These are phyloP conservation scores for Microcera coccophila DNA, from an alignment of 2,329 filamentous ascomycete species.

Conservation along the genomic window DNA sequence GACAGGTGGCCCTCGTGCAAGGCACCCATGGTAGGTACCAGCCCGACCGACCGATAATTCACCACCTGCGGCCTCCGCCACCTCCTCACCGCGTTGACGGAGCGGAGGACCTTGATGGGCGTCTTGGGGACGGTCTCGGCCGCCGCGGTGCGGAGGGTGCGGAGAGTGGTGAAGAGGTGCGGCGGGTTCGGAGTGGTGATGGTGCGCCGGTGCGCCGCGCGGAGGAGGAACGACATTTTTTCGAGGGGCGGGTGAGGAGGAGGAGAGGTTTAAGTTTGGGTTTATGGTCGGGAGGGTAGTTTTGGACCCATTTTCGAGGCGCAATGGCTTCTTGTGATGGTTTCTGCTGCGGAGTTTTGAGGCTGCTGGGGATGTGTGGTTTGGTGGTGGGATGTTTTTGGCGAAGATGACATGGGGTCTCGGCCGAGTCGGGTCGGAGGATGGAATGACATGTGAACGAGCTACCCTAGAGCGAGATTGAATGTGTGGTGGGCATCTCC, in stretches of 20 bases:
- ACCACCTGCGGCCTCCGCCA: slow-evolving; percentile 64
- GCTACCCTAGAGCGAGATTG: neutral
- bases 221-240: slow-evolving; percentile 1
- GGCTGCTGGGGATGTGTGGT: slow-evolving; percentile 24
- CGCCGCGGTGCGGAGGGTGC: slow-evolving; percentile 20
- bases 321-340: slow-evolving; percentile 39
- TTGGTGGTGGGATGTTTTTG: slow-evolving; percentile 4
- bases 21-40: slow-evolving; percentile 97
- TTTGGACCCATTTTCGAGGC: slow-evolving; percentile 31
- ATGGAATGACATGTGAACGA: slow-evolving; percentile 4
- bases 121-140: slow-evolving; percentile 52
- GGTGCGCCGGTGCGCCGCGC: slow-evolving; percentile 12
- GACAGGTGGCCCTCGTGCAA: slow-evolving; percentile 89
- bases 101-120: slow-evolving; percentile 68
- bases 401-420: slow-evolving; percentile 4
- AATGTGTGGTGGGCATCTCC: neutral
- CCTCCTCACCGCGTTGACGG: slow-evolving; percentile 65
- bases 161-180: slow-evolving; percentile 1
- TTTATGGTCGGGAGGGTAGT: slow-evolving; percentile 11
- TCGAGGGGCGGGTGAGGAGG: slow-evolving; percentile 1
- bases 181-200: slow-evolving; percentile 12
- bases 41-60: slow-evolving; percentile 68
- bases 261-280: slow-evolving; percentile 6
- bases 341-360: slow-evolving; percentile 48
- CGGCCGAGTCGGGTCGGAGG: slow-evolving; percentile 5